Percentiles rank a stretch among this genome's conserved stretches.
phyloP scores from a whole-genome alignment of 345 rosid genomes.

The Excoecaria agallocha region DNA sequence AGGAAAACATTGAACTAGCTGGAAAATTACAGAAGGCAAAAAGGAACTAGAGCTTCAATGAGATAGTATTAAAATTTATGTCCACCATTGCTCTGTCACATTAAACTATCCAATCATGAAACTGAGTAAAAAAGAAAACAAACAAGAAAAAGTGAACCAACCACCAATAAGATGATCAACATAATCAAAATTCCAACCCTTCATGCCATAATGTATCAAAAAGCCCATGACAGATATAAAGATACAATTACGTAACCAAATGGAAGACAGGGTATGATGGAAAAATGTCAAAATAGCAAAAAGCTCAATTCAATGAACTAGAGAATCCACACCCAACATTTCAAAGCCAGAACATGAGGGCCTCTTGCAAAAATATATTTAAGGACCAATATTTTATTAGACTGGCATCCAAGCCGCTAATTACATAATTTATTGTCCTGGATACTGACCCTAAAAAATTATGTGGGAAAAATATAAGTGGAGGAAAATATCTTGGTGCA shows the following conservation, averaged over 20 bases:
- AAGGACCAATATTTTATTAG: neutral
- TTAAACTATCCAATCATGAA: neutral
- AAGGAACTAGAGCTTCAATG: neutral
- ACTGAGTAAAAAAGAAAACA: neutral
- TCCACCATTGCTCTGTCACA: neutral
- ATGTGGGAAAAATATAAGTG: neutral
- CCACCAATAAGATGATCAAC: neutral
- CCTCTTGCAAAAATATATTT: neutral
- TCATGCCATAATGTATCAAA: neutral
- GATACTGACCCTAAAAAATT: neutral
- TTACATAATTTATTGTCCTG: neutral
- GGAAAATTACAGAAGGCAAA: neutral
- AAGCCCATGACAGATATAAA: neutral
- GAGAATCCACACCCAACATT: neutral
- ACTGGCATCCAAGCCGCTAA: neutral
- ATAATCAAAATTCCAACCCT: neutral
- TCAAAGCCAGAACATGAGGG: neutral
- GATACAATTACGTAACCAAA: neutral
- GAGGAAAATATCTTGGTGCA: no score
- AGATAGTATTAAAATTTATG: neutral
- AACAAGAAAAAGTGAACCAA: neutral
- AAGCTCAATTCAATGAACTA: neutral
- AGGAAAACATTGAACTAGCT: constrained; percentile 7
- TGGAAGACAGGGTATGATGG: neutral
- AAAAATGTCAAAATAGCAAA: neutral